A percentile compares a stretch with the other conserved stretches of the same genome.
phyloP scores from a whole-genome alignment of 768 basidiomycete genomes.

The Rhizopogon vesiculosus region DNA sequence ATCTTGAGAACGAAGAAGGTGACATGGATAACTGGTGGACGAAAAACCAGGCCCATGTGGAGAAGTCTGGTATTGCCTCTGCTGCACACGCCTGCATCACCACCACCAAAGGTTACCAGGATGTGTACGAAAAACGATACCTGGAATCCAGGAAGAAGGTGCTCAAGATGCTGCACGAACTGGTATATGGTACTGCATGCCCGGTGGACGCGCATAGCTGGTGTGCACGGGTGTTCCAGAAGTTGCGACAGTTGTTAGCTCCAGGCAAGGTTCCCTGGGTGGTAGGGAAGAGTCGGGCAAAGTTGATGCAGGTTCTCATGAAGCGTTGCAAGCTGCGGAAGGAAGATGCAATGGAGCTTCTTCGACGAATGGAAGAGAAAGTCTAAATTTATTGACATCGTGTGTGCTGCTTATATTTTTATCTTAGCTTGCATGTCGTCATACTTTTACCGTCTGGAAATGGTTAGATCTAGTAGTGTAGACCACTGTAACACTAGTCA shows the following conservation, averaged over 20 bases:
- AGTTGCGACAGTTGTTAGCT: background rate
- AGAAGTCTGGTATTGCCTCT: conserved; percentile 14
- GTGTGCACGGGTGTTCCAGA: background rate
- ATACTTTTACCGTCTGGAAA: no score
- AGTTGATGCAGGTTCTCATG: conserved; percentile 5
- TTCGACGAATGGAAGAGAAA: conserved; percentile 9
- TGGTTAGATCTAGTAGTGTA: no score
- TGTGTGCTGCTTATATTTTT: no score
- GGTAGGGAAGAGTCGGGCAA: background rate
- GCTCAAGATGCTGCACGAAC: conserved; percentile 13
- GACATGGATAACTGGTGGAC: conserved; percentile 33
- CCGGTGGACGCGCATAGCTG: background rate
- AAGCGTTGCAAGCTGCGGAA: conserved; percentile 24
- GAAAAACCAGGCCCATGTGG: conserved; percentile 19
- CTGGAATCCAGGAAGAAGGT: conserved; percentile 15
- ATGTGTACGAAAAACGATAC: conserved; percentile 7
- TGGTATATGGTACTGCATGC: background rate
- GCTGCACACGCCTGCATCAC: conserved; percentile 28
- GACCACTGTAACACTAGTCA: no score
- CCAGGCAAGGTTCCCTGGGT: background rate
- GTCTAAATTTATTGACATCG: no score
- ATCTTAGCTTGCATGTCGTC: no score
- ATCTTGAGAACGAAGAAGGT: conserved; percentile 28
- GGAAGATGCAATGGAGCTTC: conserved; percentile 16
- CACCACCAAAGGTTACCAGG: conserved; percentile 11